Evolutionary conservation across 2,329 filamentous ascomycete genomes (phyloP).

Genomic region (Cordyceps cateniannulata): DNA sequence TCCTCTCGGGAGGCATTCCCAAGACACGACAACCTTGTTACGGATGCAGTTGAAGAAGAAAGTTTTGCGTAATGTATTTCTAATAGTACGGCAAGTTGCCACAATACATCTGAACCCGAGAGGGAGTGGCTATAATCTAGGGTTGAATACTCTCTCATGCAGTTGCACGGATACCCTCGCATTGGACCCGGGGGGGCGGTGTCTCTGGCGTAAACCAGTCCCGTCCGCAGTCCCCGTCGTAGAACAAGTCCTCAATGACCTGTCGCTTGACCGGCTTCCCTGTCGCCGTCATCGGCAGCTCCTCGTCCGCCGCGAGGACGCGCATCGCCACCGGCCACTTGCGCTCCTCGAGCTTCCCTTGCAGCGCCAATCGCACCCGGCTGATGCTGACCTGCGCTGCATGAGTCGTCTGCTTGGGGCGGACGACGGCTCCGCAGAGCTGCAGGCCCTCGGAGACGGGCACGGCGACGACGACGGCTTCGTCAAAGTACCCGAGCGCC

Average conservation of each 20-base stretch:
- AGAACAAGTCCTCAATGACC: slow-evolving; percentile 15
- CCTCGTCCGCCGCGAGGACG: slow-evolving; percentile 14
- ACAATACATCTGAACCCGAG: no score
- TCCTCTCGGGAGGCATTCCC: no score
- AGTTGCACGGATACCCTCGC: neutral
- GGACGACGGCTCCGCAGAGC: slow-evolving; percentile 18
- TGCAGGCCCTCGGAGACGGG: slow-evolving; percentile 17
- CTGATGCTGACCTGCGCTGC: slow-evolving; percentile 5
- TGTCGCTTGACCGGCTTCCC: slow-evolving; percentile 15
- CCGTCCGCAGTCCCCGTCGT: slow-evolving; percentile 1
- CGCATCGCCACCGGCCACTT: slow-evolving; percentile 17
- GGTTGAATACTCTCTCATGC: no score
- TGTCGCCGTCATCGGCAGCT: slow-evolving; percentile 16
- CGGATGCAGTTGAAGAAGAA: no score
- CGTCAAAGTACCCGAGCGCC: slow-evolving; percentile 17
- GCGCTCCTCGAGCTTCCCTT: slow-evolving; percentile 9
- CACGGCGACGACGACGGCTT: slow-evolving; percentile 17
- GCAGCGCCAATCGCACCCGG: slow-evolving; percentile 15
- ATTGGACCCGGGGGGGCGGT: neutral
- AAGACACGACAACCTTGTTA: no score
- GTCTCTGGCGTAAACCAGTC: neutral
- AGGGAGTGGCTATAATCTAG: no score
- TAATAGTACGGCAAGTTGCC: no score
- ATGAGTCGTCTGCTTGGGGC: slow-evolving; percentile 6
- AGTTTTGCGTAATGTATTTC: no score